Conservation (phyloP, 495 filamentous ascomycete genomes). For the Sordaria brevicollis region DNA sequence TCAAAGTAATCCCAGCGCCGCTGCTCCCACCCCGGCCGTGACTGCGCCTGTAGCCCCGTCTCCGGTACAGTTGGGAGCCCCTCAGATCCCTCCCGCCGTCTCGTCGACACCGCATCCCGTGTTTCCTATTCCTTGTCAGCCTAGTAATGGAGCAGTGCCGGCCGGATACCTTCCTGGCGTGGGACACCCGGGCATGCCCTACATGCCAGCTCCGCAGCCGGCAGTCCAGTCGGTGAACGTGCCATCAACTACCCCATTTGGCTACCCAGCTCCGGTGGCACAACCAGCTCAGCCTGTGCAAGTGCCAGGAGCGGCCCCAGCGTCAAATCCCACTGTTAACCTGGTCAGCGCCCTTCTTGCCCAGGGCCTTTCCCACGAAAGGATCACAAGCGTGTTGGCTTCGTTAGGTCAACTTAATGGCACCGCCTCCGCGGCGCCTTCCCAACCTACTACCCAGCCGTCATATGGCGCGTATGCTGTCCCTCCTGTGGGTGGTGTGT, state of each 20-base stretch:
- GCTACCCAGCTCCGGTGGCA: conserved; percentile 6
- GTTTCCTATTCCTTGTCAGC: conserved; percentile 7
- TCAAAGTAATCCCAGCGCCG: conserved; percentile 41
- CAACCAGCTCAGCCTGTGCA: conserved; percentile 16
- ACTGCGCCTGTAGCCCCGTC: conserved; percentile 16
- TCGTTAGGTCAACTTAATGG: conserved; percentile 24
- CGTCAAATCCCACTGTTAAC: conserved; percentile 35
- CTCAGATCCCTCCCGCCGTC: not conserved
- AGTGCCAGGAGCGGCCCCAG: conserved; percentile 23
- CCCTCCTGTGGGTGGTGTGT: conserved; percentile 15
- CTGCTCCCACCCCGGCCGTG: conserved; percentile 18
- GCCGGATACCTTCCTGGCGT: conserved; percentile 4
- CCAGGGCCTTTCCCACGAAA: conserved; percentile 34
- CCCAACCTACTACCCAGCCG: conserved; percentile 14
- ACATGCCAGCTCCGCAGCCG: conserved; percentile 24
- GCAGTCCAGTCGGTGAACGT: conserved; percentile 49
- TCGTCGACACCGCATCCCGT: conserved; percentile 9
- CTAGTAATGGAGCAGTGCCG: conserved; percentile 12
- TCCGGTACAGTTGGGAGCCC: not conserved
- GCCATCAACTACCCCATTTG: conserved; percentile 37
- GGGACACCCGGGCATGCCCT: conserved; percentile 14
- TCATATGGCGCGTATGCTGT: conserved; percentile 17
- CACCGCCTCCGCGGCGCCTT: conserved; percentile 7
- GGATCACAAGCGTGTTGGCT: conserved; percentile 36
- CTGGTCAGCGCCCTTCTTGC: conserved; percentile 37